phyloP scores from a whole-genome alignment of 2,329 filamentous ascomycete species.

The Trichoderma sp. region DNA sequence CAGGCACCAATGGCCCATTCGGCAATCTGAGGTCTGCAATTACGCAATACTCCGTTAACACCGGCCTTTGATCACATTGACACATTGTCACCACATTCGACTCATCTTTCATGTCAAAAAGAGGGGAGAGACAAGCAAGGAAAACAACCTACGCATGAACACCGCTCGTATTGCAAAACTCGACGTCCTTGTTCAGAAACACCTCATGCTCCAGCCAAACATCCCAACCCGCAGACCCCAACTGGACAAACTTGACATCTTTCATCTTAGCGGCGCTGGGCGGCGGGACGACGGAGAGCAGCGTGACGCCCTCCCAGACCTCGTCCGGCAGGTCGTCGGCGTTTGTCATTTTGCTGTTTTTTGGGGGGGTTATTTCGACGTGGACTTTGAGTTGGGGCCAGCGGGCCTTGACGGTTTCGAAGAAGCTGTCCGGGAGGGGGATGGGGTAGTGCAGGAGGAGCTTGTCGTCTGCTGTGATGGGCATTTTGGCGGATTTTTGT shows the following conservation, averaged over 20 bases:
- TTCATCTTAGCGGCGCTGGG: conserved; percentile 33
- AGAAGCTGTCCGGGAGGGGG: conserved; percentile 34
- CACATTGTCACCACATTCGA: background rate
- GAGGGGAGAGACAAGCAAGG: background rate
- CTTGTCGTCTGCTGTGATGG: conserved; percentile 36
- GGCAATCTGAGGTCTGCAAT: conserved; percentile 36
- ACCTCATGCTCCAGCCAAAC: conserved; percentile 36
- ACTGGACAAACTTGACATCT: conserved; percentile 44
- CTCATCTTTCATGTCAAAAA: background rate
- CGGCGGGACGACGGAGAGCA: conserved; percentile 35
- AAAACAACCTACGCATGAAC: conserved; percentile 38
- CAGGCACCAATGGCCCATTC: conserved; percentile 41
- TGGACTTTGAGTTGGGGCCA: conserved; percentile 40
- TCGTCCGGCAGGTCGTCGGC: conserved; percentile 31
- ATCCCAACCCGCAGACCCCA: conserved; percentile 44
- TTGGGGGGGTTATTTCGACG: conserved; percentile 29
- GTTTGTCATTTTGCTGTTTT: conserved; percentile 21
- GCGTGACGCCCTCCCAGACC: conserved; percentile 41
- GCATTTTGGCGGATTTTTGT: conserved; percentile 15
- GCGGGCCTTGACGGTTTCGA: conserved; percentile 31
- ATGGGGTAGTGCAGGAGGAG: conserved; percentile 39
- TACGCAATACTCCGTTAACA: background rate
- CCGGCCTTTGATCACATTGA: background rate
- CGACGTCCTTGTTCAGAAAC: conserved; percentile 35
- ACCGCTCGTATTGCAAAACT: conserved; percentile 42